Conservation (phyloP, 495 filamentous ascomycete species). For the Annulohypoxylon nitens region DNA sequence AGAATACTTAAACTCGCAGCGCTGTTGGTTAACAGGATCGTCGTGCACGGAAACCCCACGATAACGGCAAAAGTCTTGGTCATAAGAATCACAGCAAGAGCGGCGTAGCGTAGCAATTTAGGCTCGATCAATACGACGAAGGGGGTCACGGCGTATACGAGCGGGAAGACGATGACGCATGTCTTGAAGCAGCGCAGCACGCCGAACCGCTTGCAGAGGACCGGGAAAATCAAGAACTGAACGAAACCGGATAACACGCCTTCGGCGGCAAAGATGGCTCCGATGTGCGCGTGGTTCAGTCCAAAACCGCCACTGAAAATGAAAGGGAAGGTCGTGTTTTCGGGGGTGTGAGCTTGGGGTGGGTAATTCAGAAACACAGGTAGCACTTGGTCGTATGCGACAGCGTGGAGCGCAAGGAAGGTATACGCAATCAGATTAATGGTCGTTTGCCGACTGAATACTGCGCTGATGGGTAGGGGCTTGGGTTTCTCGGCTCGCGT, state of each 20-base stretch:
- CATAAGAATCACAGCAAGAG: slow-evolving; percentile 70
- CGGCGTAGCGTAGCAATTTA: slow-evolving; percentile 55
- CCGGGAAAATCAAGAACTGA: slow-evolving; percentile 85
- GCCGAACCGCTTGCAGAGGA: slow-evolving; percentile 74
- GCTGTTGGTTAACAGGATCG: slow-evolving; percentile 92
- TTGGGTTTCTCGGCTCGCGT: slow-evolving; percentile 41
- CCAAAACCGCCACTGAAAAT: slow-evolving; percentile 85
- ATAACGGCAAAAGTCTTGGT: slow-evolving; percentile 77
- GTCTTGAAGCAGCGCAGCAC: slow-evolving; percentile 75
- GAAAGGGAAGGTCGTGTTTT: slow-evolving; percentile 78
- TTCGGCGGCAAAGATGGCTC: slow-evolving; percentile 80
- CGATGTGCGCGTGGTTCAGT: slow-evolving; percentile 76
- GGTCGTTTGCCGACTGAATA: slow-evolving; percentile 79
- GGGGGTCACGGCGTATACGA: slow-evolving; percentile 79
- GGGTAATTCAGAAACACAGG: slow-evolving; percentile 87
- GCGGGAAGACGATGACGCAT: slow-evolving; percentile 71
- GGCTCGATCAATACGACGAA: slow-evolving; percentile 74
- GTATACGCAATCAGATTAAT: slow-evolving; percentile 83
- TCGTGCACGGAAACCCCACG: slow-evolving; percentile 87
- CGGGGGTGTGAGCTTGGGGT: slow-evolving; percentile 57
- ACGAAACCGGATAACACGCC: slow-evolving; percentile 77
- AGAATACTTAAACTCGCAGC: slow-evolving; percentile 79
- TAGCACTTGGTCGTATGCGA: slow-evolving; percentile 84
- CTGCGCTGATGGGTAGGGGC: slow-evolving; percentile 70
- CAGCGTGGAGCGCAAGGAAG: slow-evolving; percentile 78